phyloP scores from a whole-genome alignment of 2,329 filamentous ascomycete species.

The Colletotrichum musicola region DNA sequence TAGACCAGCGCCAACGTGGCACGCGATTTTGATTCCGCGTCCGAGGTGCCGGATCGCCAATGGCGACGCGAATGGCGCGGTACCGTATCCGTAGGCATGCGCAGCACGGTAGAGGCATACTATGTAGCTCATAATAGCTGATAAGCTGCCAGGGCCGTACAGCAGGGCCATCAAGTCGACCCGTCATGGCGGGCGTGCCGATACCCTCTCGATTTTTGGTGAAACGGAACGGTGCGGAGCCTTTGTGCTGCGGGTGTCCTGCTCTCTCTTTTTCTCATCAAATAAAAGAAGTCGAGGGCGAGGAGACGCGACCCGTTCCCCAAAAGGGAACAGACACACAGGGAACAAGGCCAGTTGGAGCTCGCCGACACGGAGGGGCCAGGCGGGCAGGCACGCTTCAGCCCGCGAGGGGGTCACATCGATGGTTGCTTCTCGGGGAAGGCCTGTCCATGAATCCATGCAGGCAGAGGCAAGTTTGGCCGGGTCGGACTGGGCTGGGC shows the following conservation, averaged over 20 bases:
- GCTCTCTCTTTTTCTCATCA: slow-evolving; percentile 12
- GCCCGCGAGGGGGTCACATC: slow-evolving; percentile 8
- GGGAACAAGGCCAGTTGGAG: slow-evolving; percentile 3
- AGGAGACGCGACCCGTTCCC: slow-evolving; percentile 6
- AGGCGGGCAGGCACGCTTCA: background rate
- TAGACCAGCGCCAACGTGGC: slow-evolving; percentile 8
- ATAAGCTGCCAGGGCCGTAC: background rate
- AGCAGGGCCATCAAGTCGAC: slow-evolving; percentile 9
- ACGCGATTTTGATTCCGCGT: slow-evolving; percentile 24
- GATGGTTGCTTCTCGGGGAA: slow-evolving; percentile 24
- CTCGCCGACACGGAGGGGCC: background rate
- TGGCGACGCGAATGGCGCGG: slow-evolving; percentile 9
- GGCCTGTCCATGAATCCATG: slow-evolving; percentile 13
- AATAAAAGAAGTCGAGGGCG: slow-evolving; percentile 2
- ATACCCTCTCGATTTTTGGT: slow-evolving; percentile 21
- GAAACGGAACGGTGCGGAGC: slow-evolving; percentile 36
- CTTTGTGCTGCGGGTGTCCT: slow-evolving; percentile 30
- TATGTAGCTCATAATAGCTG: too few relatives aligned
- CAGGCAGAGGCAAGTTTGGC: background rate
- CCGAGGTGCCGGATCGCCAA: slow-evolving; percentile 34
- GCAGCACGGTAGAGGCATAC: background rate
- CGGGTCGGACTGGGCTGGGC: too few relatives aligned
- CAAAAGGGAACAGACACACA: background rate
- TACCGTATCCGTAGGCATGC: background rate
- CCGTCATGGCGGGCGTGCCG: slow-evolving; percentile 16